A percentile compares a stretch with the other conserved stretches of the same genome.
These are phyloP conservation scores for Mycena galericulata DNA, from an alignment of 768 basidiomycete genomes.

Conservation along the genomic window DNA sequence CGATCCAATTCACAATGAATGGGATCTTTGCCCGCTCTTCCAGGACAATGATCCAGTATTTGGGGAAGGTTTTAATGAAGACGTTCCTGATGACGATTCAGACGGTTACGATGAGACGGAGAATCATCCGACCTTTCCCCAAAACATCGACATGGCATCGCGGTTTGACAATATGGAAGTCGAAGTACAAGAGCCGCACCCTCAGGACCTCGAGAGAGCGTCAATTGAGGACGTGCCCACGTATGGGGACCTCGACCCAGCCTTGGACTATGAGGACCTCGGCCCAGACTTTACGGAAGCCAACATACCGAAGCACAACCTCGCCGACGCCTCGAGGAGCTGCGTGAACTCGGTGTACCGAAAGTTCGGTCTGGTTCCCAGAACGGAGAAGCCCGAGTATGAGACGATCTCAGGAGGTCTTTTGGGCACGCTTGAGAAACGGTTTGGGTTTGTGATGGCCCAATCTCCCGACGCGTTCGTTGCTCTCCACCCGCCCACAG, in stretches of 20 bases:
- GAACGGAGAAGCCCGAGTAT: background rate
- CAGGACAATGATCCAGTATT: background rate
- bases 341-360: background rate
- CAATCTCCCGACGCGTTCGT: background rate
- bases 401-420: background rate
- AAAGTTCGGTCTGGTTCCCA: background rate
- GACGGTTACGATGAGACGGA: background rate
- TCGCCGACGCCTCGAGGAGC: background rate
- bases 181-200: background rate
- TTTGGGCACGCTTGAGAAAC: background rate
- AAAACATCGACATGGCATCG: background rate
- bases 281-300: background rate
- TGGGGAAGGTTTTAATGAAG: background rate
- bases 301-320: background rate
- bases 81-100: background rate
- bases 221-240: background rate
- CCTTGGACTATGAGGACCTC: background rate
- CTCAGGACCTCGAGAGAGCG: background rate
- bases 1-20: background rate
- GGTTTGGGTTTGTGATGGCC: conserved; percentile 1
- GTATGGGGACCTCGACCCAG: too few relatives aligned
- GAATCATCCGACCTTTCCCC: background rate
- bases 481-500: background rate
- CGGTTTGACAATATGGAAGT: background rate
- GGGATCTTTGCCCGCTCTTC: conserved; percentile 10